Percentiles rank a stretch among this genome's conserved stretches.
Evolutionary conservation across 106 monocot genomes (phyloP).

Genomic region (Allium cepa): DNA sequence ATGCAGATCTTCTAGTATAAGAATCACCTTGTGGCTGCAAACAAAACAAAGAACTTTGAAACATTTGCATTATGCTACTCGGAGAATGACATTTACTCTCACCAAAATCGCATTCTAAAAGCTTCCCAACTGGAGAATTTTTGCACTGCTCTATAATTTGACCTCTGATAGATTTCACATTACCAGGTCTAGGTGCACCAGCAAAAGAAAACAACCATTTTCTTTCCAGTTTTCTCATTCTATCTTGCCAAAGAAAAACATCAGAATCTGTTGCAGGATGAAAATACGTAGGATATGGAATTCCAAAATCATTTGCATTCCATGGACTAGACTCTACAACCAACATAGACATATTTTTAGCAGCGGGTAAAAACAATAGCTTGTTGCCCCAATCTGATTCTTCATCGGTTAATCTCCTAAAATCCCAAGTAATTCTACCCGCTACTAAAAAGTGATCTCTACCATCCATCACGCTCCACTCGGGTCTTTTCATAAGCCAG

Average conservation of each 20-base stretch:
- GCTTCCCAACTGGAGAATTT: constrained; percentile 32
- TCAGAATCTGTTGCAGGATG: constrained; percentile 43
- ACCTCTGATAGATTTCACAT: constrained; percentile 41
- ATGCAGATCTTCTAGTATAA: constrained; percentile 75
- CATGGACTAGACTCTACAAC: constrained; percentile 67
- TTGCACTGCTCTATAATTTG: constrained; percentile 69
- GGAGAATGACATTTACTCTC: constrained; percentile 79
- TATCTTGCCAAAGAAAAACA: constrained; percentile 43
- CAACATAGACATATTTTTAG: constrained; percentile 70
- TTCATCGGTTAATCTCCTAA: constrained; percentile 40
- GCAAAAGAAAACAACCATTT: constrained; percentile 63
- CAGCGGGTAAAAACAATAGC: constrained; percentile 62
- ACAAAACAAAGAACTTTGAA: constrained; percentile 78
- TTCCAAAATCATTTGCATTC: constrained; percentile 51
- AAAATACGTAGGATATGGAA: constrained; percentile 69
- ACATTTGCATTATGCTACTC: constrained; percentile 68
- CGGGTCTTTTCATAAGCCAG: constrained; percentile 71
- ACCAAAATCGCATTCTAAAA: constrained; percentile 75
- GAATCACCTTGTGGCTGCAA: constrained; percentile 94
- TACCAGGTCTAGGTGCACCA: constrained; percentile 36
- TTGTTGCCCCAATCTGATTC: constrained; percentile 67
- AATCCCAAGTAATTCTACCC: constrained; percentile 82
- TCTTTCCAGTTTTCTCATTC: constrained; percentile 36
- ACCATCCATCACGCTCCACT: constrained; percentile 76
- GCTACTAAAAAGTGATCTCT: constrained; percentile 79